Conservation (phyloP, 2,329 filamentous ascomycete genomes). For the Ophiocordyceps robertsii region DNA sequence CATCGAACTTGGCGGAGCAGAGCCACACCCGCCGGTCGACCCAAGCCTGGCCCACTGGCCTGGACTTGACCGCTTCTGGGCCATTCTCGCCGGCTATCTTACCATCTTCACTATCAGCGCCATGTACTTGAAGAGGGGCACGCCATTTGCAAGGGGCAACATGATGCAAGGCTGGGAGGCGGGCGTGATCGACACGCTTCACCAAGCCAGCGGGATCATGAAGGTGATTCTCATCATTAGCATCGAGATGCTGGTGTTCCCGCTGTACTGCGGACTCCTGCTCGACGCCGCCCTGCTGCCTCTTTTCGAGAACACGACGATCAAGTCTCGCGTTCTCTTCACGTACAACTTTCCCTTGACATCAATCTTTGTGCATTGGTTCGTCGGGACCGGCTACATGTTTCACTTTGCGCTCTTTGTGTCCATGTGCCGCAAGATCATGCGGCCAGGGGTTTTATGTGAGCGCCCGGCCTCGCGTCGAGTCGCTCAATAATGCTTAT, state of each 20-base stretch:
- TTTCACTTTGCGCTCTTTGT: slow-evolving; percentile 98
- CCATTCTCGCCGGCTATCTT: slow-evolving; percentile 69
- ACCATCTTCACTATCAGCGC: slow-evolving; percentile 63
- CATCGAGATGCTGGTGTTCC: slow-evolving; percentile 97
- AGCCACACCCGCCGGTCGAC: slow-evolving; percentile 28
- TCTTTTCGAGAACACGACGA: slow-evolving; percentile 68
- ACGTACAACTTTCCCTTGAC: slow-evolving; percentile 69
- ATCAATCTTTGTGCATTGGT: slow-evolving; percentile 96
- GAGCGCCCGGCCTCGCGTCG: slow-evolving; percentile 23
- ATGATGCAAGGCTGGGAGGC: slow-evolving; percentile 56
- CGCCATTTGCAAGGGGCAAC: slow-evolving; percentile 47
- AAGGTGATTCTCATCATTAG: slow-evolving; percentile 98
- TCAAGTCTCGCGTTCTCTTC: slow-evolving; percentile 67
- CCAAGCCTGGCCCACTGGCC: slow-evolving; percentile 55
- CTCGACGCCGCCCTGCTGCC: slow-evolving; percentile 82
- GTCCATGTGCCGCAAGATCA: slow-evolving; percentile 96
- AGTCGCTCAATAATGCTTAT: slow-evolving; percentile 4
- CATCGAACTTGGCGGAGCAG: slow-evolving; percentile 36
- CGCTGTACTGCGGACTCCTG: slow-evolving; percentile 84
- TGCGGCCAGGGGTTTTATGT: slow-evolving; percentile 89
- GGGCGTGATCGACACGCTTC: slow-evolving; percentile 65
- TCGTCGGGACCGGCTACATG: slow-evolving; percentile 98
- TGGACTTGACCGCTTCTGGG: slow-evolving; percentile 49
- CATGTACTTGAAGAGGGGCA: slow-evolving; percentile 64
- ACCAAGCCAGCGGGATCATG: slow-evolving; percentile 91